phyloP scores from a whole-genome alignment of 768 basidiomycete genomes.

The Russula sp. region DNA sequence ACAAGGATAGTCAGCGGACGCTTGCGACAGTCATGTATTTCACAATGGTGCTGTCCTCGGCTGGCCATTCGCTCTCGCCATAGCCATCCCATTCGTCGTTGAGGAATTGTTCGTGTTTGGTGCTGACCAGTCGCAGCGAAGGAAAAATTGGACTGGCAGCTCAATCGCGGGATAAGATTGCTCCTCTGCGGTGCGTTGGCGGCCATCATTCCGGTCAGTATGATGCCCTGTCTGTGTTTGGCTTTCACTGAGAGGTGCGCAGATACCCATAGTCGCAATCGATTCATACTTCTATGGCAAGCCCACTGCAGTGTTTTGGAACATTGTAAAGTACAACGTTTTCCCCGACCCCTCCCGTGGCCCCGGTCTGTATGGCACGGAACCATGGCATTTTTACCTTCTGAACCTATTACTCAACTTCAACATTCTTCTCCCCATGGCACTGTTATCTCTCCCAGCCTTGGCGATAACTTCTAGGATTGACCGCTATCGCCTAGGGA shows the following conservation, averaged over 20 bases:
- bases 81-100: constrained; percentile 83
- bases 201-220: constrained; percentile 59
- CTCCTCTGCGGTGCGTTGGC: constrained; percentile 53
- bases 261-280: constrained; percentile 82
- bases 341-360: constrained; percentile 77
- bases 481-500: constrained; percentile 75
- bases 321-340: constrained; percentile 91
- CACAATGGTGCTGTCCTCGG: constrained; percentile 83
- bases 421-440: constrained; percentile 80
- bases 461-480: constrained; percentile 68
- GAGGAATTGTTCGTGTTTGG: constrained; percentile 85
- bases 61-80: constrained; percentile 93
- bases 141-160: constrained; percentile 51
- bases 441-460: constrained; percentile 75
- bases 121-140: constrained; percentile 58
- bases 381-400: constrained; percentile 83
- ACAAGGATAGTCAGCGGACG: constrained; percentile 53
- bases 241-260: constrained; percentile 20
- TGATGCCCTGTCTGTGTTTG: background rate
- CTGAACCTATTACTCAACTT: constrained; percentile 91
- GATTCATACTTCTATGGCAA: constrained; percentile 88
- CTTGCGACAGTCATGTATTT: constrained; percentile 65
- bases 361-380: constrained; percentile 91
- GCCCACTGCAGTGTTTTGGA: constrained; percentile 80
- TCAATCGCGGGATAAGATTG: constrained; percentile 59